Conservation (phyloP, 208 protist species). For the Wallacemonas collosoma region DNA sequence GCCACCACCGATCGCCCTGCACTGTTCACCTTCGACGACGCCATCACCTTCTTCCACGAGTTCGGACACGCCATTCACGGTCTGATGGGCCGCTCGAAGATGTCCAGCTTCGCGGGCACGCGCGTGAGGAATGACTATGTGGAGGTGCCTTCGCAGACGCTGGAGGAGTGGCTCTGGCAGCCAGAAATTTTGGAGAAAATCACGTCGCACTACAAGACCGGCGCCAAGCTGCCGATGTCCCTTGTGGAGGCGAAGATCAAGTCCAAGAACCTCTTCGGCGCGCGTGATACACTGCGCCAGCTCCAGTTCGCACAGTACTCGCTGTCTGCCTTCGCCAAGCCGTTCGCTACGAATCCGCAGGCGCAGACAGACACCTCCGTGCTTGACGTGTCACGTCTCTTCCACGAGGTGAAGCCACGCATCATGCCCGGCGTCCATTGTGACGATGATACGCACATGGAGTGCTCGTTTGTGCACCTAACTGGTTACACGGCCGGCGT, state of each 20-base stretch:
- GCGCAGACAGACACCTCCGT: slow-evolving; percentile 18
- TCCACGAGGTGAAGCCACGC: slow-evolving; percentile 49
- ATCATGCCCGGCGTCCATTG: slow-evolving; percentile 67
- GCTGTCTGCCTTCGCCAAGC: slow-evolving; percentile 63
- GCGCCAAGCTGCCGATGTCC: slow-evolving; percentile 54
- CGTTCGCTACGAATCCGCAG: slow-evolving; percentile 57
- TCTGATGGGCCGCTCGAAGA: slow-evolving; percentile 73
- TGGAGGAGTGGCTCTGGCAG: slow-evolving; percentile 92
- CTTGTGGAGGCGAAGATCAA: slow-evolving; percentile 82
- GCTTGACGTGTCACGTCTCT: slow-evolving; percentile 65
- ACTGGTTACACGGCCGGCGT: slow-evolving; percentile 81
- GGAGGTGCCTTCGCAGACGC: slow-evolving; percentile 89
- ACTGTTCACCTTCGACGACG: slow-evolving; percentile 82
- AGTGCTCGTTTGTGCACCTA: slow-evolving; percentile 81
- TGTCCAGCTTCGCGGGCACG: slow-evolving; percentile 78
- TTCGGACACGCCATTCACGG: slow-evolving; percentile 90
- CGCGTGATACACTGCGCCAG: slow-evolving; percentile 69
- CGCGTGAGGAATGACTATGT: slow-evolving; percentile 89
- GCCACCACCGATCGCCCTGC: slow-evolving; percentile 68
- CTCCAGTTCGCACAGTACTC: slow-evolving; percentile 83
- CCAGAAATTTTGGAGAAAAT: slow-evolving; percentile 76
- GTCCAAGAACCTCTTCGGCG: slow-evolving; percentile 79
- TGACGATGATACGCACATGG: slow-evolving; percentile 67
- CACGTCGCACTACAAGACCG: slow-evolving; percentile 83
- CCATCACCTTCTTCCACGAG: slow-evolving; percentile 91